phyloP scores from a whole-genome alignment of 2,329 filamentous ascomycete species.

The Emericellopsis cladophorae region DNA sequence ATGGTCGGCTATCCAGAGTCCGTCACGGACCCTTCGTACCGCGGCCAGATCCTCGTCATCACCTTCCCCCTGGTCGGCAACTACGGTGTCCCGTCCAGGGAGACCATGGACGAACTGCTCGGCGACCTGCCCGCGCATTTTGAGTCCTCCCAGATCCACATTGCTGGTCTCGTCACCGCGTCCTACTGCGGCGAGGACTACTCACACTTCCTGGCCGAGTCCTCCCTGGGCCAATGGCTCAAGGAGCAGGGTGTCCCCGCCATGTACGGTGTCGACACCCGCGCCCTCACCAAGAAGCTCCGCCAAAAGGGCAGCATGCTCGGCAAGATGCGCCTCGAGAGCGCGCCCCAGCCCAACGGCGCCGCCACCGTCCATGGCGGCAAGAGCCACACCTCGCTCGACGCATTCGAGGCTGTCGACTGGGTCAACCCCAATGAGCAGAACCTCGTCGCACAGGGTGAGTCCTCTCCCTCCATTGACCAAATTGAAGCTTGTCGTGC shows the following conservation, averaged over 20 bases:
- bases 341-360: conserved; percentile 32
- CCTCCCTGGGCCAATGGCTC: conserved; percentile 86
- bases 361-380: conserved; percentile 21
- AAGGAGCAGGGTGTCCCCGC: conserved; percentile 92
- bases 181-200: conserved; percentile 91
- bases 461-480: conserved; percentile 24
- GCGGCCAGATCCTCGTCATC: conserved; percentile 88
- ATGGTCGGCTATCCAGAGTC: conserved; percentile 99
- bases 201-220: conserved; percentile 85
- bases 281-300: conserved; percentile 88
- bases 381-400: conserved; percentile 12
- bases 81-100: conserved; percentile 87
- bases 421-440: conserved; percentile 88
- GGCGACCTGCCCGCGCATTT: conserved; percentile 84
- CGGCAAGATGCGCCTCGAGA: conserved; percentile 69
- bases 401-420: conserved; percentile 63
- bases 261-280: conserved; percentile 89
- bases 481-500: background rate
- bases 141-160: conserved; percentile 84
- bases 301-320: conserved; percentile 93
- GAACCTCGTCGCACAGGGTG: conserved; percentile 91
- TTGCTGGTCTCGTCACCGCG: conserved; percentile 80
- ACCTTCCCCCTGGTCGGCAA: conserved; percentile 95
- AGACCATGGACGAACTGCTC: conserved; percentile 73
- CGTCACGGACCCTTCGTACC: conserved; percentile 76